These are phyloP conservation scores for Termitomyces sp. DNA, from an alignment of 768 basidiomycete genomes.

Conservation along the genomic window DNA sequence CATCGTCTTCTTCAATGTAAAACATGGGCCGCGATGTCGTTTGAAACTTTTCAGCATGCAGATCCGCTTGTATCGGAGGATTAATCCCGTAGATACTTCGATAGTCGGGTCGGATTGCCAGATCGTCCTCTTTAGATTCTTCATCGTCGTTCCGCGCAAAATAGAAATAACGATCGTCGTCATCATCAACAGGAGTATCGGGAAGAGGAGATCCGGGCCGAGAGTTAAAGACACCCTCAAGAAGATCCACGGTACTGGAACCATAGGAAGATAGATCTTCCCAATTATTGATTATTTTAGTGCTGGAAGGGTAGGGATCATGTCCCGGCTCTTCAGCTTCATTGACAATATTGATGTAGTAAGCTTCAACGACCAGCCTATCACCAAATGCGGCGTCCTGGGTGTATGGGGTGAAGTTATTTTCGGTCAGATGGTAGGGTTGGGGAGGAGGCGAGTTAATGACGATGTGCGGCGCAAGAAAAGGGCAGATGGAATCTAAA, in stretches of 20 bases:
- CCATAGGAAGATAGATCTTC: neutral
- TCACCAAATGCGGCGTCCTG: constrained; percentile 34
- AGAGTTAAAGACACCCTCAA: constrained; percentile 15
- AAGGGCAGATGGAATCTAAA: constrained; percentile 42
- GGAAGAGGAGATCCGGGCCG: constrained; percentile 20
- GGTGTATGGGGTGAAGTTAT: constrained; percentile 31
- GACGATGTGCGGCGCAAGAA: constrained; percentile 42
- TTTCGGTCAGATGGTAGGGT: constrained; percentile 34
- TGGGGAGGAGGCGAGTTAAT: constrained; percentile 37
- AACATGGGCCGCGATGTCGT: constrained; percentile 20
- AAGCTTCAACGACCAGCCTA: constrained; percentile 29
- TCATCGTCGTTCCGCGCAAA: constrained; percentile 10
- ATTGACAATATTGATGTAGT: constrained; percentile 25
- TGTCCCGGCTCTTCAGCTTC: constrained; percentile 6
- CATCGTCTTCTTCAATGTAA: constrained; percentile 33
- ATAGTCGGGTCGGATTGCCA: constrained; percentile 1
- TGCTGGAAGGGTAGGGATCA: neutral
- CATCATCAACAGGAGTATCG: constrained; percentile 24
- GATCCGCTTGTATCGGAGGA: constrained; percentile 5
- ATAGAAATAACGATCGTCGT: constrained; percentile 15
- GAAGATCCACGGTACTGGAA: constrained; percentile 12
- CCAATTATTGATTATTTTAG: neutral
- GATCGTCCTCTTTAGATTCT: constrained; percentile 2
- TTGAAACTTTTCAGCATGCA: constrained; percentile 6
- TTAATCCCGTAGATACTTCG: constrained; percentile 3